These are phyloP conservation scores for Candida methanosorbosa DNA, from an alignment of 805 yeast species.

Conservation along the genomic window DNA sequence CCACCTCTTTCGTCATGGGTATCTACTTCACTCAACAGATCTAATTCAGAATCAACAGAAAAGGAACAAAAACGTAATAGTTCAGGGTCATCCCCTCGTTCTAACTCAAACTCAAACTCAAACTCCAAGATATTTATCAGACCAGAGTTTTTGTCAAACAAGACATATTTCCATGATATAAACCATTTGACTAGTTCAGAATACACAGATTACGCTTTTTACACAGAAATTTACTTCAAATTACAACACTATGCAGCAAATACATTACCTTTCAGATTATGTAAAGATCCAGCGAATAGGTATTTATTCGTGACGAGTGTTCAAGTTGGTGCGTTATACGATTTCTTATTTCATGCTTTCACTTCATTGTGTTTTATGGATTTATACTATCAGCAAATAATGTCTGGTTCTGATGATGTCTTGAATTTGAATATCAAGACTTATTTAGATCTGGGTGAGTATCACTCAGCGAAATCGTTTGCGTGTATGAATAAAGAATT, in stretches of 20 bases:
- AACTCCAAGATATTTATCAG: too few species aligned
- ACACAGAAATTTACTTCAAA: conserved; percentile 8
- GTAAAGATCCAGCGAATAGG: conserved; percentile 8
- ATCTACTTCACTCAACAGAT: too few species aligned
- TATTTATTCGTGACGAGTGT: conserved; percentile 5
- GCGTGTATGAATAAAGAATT: conserved; percentile 10
- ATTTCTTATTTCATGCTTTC: conserved; percentile 12
- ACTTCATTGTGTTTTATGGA: conserved; percentile 13
- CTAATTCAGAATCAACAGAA: too few species aligned
- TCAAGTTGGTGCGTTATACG: conserved; percentile 7
- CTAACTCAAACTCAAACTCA: too few species aligned
- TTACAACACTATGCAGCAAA: conserved; percentile 9
- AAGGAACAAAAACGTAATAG: too few species aligned
- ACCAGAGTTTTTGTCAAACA: conserved; percentile 10
- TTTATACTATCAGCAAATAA: conserved; percentile 12
- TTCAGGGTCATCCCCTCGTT: too few species aligned
- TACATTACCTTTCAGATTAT: conserved; percentile 11
- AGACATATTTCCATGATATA: conserved; percentile 9
- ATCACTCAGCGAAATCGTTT: conserved; percentile 14
- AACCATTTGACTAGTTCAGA: conserved; percentile 7
- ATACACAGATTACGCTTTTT: conserved; percentile 10
- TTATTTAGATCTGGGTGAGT: conserved; percentile 13
- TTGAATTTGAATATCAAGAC: conserved; percentile 8
- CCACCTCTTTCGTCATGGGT: too few species aligned
- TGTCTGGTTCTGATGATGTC: conserved; percentile 12